phyloP scores from a whole-genome alignment of 305 asterid genomes.

The Salvia sclarea region DNA sequence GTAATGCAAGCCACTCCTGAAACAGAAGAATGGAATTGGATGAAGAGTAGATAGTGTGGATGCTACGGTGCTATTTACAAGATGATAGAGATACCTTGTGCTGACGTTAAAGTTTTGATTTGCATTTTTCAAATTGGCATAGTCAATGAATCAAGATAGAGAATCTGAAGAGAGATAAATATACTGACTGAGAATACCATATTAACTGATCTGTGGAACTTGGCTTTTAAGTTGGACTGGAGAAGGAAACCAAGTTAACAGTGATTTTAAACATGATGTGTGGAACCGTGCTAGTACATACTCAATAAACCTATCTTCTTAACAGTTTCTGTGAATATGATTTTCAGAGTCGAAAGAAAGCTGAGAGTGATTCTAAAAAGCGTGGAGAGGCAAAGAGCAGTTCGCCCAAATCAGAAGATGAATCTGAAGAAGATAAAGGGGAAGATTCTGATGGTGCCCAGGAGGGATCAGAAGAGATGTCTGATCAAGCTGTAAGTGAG shows the following conservation, averaged over 20 bases:
- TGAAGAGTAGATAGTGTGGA: not conserved
- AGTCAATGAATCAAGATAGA: not conserved
- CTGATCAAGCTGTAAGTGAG: slow-evolving; percentile 63
- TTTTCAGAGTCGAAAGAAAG: slow-evolving; percentile 56
- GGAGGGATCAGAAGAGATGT: slow-evolving; percentile 66
- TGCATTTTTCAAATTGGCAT: not conserved
- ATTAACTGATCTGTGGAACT: slow-evolving; percentile 5
- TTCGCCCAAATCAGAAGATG: slow-evolving; percentile 58
- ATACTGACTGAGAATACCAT: not conserved
- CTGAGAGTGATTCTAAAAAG: slow-evolving; percentile 51
- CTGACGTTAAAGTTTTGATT: not conserved
- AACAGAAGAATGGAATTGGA: slow-evolving; percentile 2
- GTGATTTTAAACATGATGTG: not conserved
- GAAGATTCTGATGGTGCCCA: slow-evolving; percentile 47
- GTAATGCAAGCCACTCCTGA: no score
- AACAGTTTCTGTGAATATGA: slow-evolving; percentile 21
- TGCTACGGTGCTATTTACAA: not conserved
- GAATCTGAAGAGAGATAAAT: not conserved
- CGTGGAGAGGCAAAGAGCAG: slow-evolving; percentile 45
- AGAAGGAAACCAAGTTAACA: not conserved
- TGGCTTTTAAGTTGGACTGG: slow-evolving; percentile 16
- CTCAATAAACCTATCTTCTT: not conserved
- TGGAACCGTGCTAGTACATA: slow-evolving; percentile 23
- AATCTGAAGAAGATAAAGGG: slow-evolving; percentile 54
- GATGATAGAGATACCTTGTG: not conserved